Conservation (phyloP, 441 rosid genomes). For the Erodium trifolium region DNA sequence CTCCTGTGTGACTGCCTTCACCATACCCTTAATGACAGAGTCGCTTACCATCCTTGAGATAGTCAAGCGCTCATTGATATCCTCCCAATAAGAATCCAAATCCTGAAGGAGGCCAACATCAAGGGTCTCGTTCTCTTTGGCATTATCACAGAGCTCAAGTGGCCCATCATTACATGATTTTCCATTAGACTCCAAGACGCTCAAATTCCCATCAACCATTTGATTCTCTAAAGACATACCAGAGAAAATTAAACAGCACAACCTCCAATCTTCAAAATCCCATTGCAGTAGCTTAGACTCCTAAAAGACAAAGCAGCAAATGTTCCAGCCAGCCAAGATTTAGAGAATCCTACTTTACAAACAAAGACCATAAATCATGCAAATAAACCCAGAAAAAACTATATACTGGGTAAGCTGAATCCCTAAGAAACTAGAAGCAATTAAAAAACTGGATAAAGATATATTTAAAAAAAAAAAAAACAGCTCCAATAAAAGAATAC, state of each 20-base stretch:
- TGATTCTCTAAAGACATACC: conserved; percentile 27
- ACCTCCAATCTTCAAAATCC: conserved; percentile 1
- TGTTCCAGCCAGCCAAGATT: background rate
- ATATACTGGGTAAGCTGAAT: background rate
- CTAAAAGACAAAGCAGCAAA: background rate
- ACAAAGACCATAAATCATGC: conserved; percentile 8
- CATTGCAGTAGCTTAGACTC: conserved; percentile 1
- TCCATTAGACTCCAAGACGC: conserved; percentile 17
- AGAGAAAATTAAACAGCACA: background rate
- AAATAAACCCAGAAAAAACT: background rate
- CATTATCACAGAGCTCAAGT: conserved; percentile 13
- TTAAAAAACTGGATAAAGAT: background rate
- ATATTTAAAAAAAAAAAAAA: background rate
- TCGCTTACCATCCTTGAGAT: conserved; percentile 78
- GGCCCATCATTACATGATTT: conserved; percentile 18
- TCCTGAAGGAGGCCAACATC: conserved; percentile 41
- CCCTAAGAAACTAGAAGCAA: background rate
- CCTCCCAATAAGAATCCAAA: conserved; percentile 56
- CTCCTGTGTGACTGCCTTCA: conserved; percentile 62
- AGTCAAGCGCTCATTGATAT: conserved; percentile 41
- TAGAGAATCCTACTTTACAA: background rate
- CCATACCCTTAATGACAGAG: conserved; percentile 65
- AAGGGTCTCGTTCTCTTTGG: conserved; percentile 27
- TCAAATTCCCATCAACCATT: conserved; percentile 23
- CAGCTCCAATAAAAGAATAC: background rate